Evolutionary conservation across 164 flowering plant species (phyloP), one percentile per base, ranked within the genome.

Genomic region (Aristolochia contorta): DNA sequence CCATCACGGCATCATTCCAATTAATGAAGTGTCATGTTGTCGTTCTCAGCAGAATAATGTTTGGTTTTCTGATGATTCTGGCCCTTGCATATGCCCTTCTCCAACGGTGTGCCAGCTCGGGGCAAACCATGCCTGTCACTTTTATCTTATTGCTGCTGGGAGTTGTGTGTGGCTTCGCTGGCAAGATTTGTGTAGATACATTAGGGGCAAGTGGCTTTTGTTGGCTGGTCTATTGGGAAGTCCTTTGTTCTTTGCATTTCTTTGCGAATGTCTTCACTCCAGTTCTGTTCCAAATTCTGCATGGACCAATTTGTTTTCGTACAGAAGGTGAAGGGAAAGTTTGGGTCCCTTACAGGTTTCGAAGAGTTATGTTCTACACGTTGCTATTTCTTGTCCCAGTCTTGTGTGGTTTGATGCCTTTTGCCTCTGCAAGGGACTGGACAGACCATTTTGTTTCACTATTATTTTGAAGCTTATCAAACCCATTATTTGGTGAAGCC

Each of bases 161-260:
- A 48, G 67, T 77, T 51, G 75, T 50, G 22, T 87, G 96, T 65
- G 96, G 99, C 51, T 71, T 78, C 33, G 80, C 80, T 0, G 97
- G 97, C 33, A 91, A 84, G 77, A 57, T 94, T 55, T 94, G 99
- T 60, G 77, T 94, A 0, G 90, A 91, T 65, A 80, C 96, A 0
- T 64, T 91, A 64, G 97, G 97, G 14, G 99, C 97, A 14, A 79
- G 73, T 30, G 99, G 99, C 62, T 69, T 69, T 24, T 72, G 56
- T 47, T 94, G 99, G 97, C 84, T 94, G 18, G 21, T 80, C 0
- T 75, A 67, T 24, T 94, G 97, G 97, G 95, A 87, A 61, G 68
- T 63, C 21, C 69, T 87, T 1, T 94, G 97, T 67, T 48, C 66
- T 57, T 18, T 94, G 48, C 97, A 94, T 68, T 85, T 87, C 67